Evolutionary conservation across 805 yeast genomes (phyloP), one percentile per base, ranked within the genome.

Genomic region (Ogataea wickerhamii): DNA sequence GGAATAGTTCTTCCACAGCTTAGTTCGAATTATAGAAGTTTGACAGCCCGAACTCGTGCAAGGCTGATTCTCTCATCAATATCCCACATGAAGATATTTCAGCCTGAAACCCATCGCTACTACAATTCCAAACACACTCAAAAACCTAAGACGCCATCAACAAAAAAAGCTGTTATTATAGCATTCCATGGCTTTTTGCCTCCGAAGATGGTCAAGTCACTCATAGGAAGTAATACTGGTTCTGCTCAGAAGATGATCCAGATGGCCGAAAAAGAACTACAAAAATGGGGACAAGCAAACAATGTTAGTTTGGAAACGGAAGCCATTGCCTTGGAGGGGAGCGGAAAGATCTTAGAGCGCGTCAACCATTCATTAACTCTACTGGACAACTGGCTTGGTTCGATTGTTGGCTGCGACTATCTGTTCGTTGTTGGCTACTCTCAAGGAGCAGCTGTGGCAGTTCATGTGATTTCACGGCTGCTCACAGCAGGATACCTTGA

Each of bases 131-230:
- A 27, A 4, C 37, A 28, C 17, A 40, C 38, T 18, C 34, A 28
- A 18, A 35, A 36, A 14, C 21, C 28, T 12, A 34, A 39, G 18
- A 32, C 25, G 2, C 14, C 29, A 7, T 18, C 18, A 0, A 26
- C 48, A 34, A 71, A 74, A 36, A 82, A 74, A 45, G 86, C 83
- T 0, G 72, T 93, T 13, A 80, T 93, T n/a, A 77, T 91, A 36
- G 96, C 96, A 0, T 85, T 93, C 2, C 98, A 91, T 63, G 97
- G 97, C 0, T 91, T 88, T 58, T 86, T 89, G 59, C 98, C 98
- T 0, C 81, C 88, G 2, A 78, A 77, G 44, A 79, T 87, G 71
- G 72, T 89, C 4, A 68, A 96, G 38, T 84, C 91, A 1, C 58
- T 91, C 6, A 77, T 91, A 33, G 98, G 98, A 1, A 87, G 89